These are phyloP conservation scores for Pichia ethanolica DNA, from an alignment of 805 yeast genomes.

Conservation along the genomic window DNA sequence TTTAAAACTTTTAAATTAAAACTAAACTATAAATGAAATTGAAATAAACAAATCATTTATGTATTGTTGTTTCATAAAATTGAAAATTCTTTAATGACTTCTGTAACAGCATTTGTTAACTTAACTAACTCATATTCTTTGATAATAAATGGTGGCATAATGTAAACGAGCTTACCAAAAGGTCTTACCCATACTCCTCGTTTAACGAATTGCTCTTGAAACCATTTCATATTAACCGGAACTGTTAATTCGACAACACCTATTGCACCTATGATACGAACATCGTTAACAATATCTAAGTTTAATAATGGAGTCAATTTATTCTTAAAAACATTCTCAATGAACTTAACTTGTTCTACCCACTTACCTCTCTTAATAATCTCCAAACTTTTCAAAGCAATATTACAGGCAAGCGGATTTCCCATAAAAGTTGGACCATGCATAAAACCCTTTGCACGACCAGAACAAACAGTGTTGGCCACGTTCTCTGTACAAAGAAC, in stretches of 20 bases:
- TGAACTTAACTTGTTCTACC: constrained; percentile 2
- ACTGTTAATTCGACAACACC: constrained; percentile 6
- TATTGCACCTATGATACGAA: constrained; percentile 8
- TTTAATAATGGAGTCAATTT: neutral
- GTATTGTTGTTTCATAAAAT: too few species aligned
- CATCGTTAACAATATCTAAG: constrained; percentile 1
- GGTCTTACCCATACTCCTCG: constrained; percentile 11
- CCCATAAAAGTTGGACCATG: constrained; percentile 12
- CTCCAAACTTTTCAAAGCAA: constrained; percentile 9
- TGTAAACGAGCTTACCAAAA: constrained; percentile 9
- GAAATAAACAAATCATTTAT: too few species aligned
- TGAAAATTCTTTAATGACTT: neutral
- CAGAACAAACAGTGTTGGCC: constrained; percentile 5
- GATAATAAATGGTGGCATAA: constrained; percentile 8
- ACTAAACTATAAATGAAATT: too few species aligned
- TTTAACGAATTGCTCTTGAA: constrained; percentile 8
- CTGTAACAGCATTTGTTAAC: neutral
- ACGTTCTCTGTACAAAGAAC: constrained; percentile 7
- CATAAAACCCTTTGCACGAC: constrained; percentile 8
- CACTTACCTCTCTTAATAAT: constrained; percentile 4
- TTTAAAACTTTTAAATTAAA: too few species aligned
- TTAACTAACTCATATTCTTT: neutral
- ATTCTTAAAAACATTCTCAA: neutral
- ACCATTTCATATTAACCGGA: constrained; percentile 8
- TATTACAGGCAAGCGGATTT: constrained; percentile 8